These are phyloP conservation scores for Boletus edulis DNA, from an alignment of 768 basidiomycete genomes.

Conservation along the genomic window DNA sequence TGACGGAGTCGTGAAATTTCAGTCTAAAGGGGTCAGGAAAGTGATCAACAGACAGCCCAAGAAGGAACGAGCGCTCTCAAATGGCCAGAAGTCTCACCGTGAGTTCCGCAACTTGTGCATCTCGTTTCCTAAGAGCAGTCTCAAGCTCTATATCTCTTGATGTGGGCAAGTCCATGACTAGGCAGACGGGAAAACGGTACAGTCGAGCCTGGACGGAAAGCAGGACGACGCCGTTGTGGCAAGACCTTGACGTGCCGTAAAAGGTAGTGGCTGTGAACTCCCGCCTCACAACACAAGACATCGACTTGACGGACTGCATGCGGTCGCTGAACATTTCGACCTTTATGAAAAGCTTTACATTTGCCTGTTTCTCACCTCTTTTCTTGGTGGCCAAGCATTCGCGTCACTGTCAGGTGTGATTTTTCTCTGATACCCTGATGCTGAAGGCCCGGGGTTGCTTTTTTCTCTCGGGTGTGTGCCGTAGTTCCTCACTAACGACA, in stretches of 20 bases:
- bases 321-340: too few species aligned
- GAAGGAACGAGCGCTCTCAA: slow-evolving; percentile 20
- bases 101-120: slow-evolving; percentile 68
- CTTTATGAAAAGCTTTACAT: too few species aligned
- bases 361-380: too few species aligned
- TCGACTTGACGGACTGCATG: too few species aligned
- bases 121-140: slow-evolving; percentile 69
- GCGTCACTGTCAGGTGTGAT: too few species aligned
- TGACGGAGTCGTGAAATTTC: slow-evolving; percentile 70
- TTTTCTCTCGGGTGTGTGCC: too few species aligned
- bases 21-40: slow-evolving; percentile 44
- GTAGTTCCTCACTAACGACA: neutral
- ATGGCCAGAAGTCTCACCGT: slow-evolving; percentile 49
- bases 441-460: too few species aligned
- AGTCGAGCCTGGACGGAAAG: slow-evolving; percentile 13
- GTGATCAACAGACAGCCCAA: slow-evolving; percentile 18
- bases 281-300: too few species aligned
- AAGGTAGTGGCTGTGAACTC: slow-evolving; percentile 29
- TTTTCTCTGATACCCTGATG: too few species aligned
- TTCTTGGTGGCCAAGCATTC: too few species aligned
- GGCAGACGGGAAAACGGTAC: slow-evolving; percentile 10
- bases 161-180: slow-evolving; percentile 66
- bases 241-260: slow-evolving; percentile 33
- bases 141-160: slow-evolving; percentile 81
- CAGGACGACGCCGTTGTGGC: slow-evolving; percentile 26